These are phyloP conservation scores for Cystobasidium sp. DNA, from an alignment of 1,284 basidiomycete genomes.

Conservation along the genomic window DNA sequence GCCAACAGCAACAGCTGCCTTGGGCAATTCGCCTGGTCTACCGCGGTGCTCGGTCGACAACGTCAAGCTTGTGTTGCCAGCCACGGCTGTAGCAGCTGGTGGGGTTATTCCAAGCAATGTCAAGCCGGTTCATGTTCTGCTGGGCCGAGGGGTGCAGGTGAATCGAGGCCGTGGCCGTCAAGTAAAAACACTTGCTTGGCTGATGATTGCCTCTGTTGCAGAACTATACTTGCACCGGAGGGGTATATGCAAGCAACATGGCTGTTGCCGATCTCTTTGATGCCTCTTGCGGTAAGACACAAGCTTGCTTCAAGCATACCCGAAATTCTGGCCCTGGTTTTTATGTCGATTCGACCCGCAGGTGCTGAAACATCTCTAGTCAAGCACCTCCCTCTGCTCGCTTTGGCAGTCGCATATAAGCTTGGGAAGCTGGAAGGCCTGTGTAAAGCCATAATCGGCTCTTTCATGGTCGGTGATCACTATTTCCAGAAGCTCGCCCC, in stretches of 20 bases:
- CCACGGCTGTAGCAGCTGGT: conserved; percentile 13
- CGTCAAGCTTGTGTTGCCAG: conserved; percentile 11
- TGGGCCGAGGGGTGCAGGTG: conserved; percentile 34
- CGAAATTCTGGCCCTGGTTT: neutral
- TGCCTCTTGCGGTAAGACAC: conserved; percentile 31
- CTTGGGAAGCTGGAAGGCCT: neutral
- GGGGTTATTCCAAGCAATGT: neutral
- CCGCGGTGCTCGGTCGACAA: neutral
- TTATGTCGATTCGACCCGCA: neutral
- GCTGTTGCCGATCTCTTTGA: conserved; percentile 27
- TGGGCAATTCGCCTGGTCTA: neutral
- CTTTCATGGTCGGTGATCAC: conserved; percentile 36
- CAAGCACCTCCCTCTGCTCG: conserved; percentile 6
- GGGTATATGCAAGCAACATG: conserved; percentile 33
- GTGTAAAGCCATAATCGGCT: conserved; percentile 13
- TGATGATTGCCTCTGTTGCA: neutral
- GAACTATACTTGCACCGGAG: conserved; percentile 39
- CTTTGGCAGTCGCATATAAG: neutral
- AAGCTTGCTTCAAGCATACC: neutral
- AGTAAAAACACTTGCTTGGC: no score
- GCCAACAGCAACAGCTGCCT: neutral
- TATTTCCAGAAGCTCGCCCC: conserved; percentile 39
- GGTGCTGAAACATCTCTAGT: conserved; percentile 10
- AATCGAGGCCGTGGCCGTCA: neutral
- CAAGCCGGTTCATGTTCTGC: conserved; percentile 16